These are phyloP conservation scores for Megacollybia marginata DNA, from an alignment of 768 basidiomycete genomes.

Conservation along the genomic window DNA sequence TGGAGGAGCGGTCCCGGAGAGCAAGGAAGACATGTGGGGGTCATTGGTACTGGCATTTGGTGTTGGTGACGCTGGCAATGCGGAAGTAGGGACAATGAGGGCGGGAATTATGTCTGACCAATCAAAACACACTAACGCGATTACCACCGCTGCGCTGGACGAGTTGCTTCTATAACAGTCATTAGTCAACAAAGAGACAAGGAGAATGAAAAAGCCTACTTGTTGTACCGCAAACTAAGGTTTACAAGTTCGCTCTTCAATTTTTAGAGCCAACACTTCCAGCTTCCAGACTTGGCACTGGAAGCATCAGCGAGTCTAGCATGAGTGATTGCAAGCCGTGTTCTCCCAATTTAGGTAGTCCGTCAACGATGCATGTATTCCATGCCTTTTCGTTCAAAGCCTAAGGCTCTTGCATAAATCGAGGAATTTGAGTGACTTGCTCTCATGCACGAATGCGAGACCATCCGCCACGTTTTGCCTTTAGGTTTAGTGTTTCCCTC, in stretches of 20 bases:
- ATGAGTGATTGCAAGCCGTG: constrained; percentile 30
- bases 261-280: constrained; percentile 65
- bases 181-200: not conserved
- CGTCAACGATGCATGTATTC: constrained; percentile 77
- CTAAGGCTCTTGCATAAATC: constrained; percentile 87
- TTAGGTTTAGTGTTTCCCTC: constrained; percentile 84
- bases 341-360: constrained; percentile 30
- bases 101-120: constrained; percentile 72
- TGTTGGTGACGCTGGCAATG: constrained; percentile 9
- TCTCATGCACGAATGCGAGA: not conserved
- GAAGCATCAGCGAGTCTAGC: constrained; percentile 79
- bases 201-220: not conserved
- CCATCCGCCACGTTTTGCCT: constrained; percentile 54
- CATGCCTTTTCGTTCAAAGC: constrained; percentile 76
- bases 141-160: constrained; percentile 80
- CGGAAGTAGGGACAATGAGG: too few relatives aligned
- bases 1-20: not conserved
- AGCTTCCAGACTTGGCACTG: constrained; percentile 70
- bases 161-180: constrained; percentile 46
- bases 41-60: not conserved
- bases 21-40: not conserved
- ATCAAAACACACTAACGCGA: too few relatives aligned
- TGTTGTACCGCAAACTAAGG: constrained; percentile 69
- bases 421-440: constrained; percentile 80
- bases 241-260: constrained; percentile 77